Evolutionary conservation across 768 basidiomycete species (phyloP).

Genomic region (Mycena haematopus): DNA sequence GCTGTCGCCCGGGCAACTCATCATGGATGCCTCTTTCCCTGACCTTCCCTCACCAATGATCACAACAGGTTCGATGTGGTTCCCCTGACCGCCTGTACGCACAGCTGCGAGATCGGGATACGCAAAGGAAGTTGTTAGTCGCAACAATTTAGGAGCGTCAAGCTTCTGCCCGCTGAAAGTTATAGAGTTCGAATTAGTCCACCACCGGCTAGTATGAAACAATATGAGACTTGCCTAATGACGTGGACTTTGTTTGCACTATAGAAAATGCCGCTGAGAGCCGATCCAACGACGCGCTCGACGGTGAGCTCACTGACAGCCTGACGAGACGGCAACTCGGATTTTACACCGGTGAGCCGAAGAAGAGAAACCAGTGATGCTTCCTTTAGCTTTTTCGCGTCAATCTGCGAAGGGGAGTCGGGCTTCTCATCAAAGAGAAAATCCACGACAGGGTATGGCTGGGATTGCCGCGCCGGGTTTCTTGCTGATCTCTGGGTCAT

Average conservation of each 20-base stretch:
- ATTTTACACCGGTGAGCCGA: background rate
- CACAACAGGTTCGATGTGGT: constrained; percentile 4
- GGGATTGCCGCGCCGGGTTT: background rate
- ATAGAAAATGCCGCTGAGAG: constrained; percentile 10
- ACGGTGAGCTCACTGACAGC: constrained; percentile 11
- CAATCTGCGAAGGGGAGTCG: background rate
- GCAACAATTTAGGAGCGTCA: too few relatives aligned
- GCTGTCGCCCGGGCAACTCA: background rate
- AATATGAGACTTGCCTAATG: background rate
- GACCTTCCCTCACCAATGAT: constrained; percentile 13
- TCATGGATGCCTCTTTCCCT: background rate
- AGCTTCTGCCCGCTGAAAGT: too few relatives aligned
- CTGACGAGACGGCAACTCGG: background rate
- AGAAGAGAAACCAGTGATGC: background rate
- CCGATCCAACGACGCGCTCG: constrained; percentile 8
- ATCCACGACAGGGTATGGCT: background rate
- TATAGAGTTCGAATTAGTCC: too few relatives aligned
- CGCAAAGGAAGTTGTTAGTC: too few relatives aligned
- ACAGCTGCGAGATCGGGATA: constrained; percentile 12
- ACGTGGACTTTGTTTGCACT: constrained; percentile 2
- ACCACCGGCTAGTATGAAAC: too few relatives aligned
- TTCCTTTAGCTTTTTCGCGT: background rate
- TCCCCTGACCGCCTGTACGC: background rate
- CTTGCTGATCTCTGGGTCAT: background rate
- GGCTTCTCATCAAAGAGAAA: background rate